Evolutionary conservation across 352 stramenopile genomes (phyloP), one percentile per base, ranked within the genome.

Genomic region (Thalassiosira mediterranea): DNA sequence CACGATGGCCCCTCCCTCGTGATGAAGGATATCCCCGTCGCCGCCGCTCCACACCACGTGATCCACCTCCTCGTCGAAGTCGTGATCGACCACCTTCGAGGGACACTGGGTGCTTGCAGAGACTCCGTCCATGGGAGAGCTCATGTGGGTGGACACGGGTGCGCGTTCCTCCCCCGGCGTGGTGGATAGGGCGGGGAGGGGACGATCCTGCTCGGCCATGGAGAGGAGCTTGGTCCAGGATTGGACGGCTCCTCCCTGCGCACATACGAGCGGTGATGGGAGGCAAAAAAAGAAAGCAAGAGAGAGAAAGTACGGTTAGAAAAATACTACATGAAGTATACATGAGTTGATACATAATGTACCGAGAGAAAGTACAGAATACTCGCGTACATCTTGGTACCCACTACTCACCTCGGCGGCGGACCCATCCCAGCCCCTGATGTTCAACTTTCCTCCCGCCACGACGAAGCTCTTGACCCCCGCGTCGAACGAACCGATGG

Each of bases 391-490:
- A n/a, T n/a, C n/a, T n/a, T n/a, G n/a, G n/a, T n/a, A n/a, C n/a
- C n/a, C n/a, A n/a, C n/a, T n/a, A n/a, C n/a, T n/a, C n/a, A n/a
- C n/a, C 13, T 48, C 38, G 0, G 7, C 4, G 10, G 31, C 34
- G 34, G 21, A 73, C 57, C 31, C 53, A 8, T 74, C 53, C 77
- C 71, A 82, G 10, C 72, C 80, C 15, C 31, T 28, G 34, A 87
- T 79, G 51, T 71, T 63, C 3, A 88, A 7, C 42, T 73, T 66
- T 10, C 84, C 84, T 28, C 81, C 81, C 10, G 72, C 80, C 1
- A 90, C 81, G 0, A 84, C 25, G 34, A 90, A 81, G 0, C 80
- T 38, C 53, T 86, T 84, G 28, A 38, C 40, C 8, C 82, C 82
- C 8, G 68, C 48, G 44, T 81, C 54, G 23, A 83, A 82, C 2